These are phyloP conservation scores for Chlorella vulgaris DNA, from an alignment of 139 green algal genomes.

Conservation along the genomic window DNA sequence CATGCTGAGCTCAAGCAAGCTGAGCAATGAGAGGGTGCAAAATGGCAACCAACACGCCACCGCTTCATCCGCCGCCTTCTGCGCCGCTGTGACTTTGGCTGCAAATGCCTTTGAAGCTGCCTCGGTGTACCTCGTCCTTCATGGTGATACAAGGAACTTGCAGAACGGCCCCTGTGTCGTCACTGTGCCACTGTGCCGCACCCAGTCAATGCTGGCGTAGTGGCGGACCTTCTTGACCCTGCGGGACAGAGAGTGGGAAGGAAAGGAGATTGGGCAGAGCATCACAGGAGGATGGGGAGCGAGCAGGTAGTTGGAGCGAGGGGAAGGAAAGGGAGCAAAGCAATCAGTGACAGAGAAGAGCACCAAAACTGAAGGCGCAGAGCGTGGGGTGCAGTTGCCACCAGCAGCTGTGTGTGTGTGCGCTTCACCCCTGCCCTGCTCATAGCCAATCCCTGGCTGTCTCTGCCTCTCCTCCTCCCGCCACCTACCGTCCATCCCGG, in stretches of 20 bases:
- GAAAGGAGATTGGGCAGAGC: not conserved
- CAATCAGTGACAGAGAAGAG: too few species aligned
- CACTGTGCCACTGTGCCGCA: too few species aligned
- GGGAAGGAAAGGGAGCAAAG: not conserved
- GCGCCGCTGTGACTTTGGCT: not conserved
- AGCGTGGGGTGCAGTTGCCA: not conserved
- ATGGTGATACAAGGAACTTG: not conserved
- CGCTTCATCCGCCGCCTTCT: constrained; percentile 1
- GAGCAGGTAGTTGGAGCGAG: not conserved
- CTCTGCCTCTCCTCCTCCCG: too few species aligned
- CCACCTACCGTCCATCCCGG: too few species aligned
- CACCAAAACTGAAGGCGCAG: not conserved
- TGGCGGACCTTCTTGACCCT: constrained; percentile 30
- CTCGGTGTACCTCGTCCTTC: constrained; percentile 9
- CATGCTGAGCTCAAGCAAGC: too few species aligned
- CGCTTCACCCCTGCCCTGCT: too few species aligned
- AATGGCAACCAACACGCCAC: too few species aligned
- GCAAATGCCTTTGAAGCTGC: not conserved
- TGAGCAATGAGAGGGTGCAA: too few species aligned
- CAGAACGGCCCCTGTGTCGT: constrained; percentile 1
- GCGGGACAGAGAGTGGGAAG: not conserved
- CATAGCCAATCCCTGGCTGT: too few species aligned
- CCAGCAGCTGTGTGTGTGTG: too few species aligned
- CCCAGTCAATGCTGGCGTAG: constrained; percentile 36
- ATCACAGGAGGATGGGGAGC: not conserved